Conservation (phyloP, 805 yeast genomes). For the Candida krabiensis region DNA sequence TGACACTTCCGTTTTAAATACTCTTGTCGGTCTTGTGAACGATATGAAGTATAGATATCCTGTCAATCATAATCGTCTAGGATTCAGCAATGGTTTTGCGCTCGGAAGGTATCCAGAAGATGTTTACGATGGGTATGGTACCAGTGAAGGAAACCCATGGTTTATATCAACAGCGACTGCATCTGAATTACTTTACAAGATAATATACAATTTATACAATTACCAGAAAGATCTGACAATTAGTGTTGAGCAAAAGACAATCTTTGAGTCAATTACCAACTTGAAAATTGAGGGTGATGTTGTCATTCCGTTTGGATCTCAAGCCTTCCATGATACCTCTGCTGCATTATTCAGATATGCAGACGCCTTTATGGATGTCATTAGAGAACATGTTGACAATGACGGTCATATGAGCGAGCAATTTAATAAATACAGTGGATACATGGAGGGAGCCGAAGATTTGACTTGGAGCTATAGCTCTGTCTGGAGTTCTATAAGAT, state of each 20-base stretch:
- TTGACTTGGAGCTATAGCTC: constrained; percentile 92
- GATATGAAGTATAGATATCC: constrained; percentile 79
- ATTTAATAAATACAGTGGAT: constrained; percentile 78
- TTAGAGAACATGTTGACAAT: constrained; percentile 57
- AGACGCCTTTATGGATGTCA: constrained; percentile 64
- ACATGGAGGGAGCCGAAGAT: constrained; percentile 81
- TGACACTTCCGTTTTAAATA: constrained; percentile 57
- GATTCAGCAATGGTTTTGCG: constrained; percentile 53
- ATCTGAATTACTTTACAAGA: constrained; percentile 58
- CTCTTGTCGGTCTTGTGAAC: constrained; percentile 58
- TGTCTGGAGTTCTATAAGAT: constrained; percentile 64
- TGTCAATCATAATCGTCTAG: constrained; percentile 55
- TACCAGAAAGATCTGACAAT: constrained; percentile 43
- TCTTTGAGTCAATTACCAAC: constrained; percentile 26
- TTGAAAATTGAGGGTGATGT: constrained; percentile 19
- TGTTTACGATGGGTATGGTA: constrained; percentile 71
- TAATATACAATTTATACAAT: constrained; percentile 45
- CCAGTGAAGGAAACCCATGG: constrained; percentile 91
- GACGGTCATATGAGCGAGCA: constrained; percentile 87
- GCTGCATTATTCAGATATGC: constrained; percentile 51
- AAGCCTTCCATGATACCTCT: constrained; percentile 47
- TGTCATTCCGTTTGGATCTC: constrained; percentile 38
- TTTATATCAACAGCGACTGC: constrained; percentile 75
- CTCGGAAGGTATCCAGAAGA: constrained; percentile 95
- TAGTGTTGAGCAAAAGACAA: constrained; percentile 21